Conservation (phyloP, 108 stramenopile genomes). For the Pseudonitzschia multiseries region DNA sequence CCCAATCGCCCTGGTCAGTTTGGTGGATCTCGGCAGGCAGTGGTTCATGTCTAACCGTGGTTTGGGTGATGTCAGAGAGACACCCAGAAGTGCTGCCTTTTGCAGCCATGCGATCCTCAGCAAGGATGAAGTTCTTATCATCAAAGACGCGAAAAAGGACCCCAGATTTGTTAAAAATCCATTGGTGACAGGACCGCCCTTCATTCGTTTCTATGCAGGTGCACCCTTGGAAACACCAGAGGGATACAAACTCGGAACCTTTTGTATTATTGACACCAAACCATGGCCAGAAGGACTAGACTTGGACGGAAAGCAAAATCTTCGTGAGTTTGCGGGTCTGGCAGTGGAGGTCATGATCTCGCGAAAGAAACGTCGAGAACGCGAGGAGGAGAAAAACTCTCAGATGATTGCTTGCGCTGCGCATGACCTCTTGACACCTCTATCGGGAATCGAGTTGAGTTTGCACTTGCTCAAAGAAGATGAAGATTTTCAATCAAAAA, state of each 20-base stretch:
- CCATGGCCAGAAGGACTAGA: constrained; percentile 55
- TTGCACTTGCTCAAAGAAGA: constrained; percentile 57
- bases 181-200: constrained; percentile 70
- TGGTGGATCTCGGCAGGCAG: constrained; percentile 74
- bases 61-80: constrained; percentile 69
- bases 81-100: constrained; percentile 76
- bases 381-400: constrained; percentile 39
- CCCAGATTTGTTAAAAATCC: constrained; percentile 67
- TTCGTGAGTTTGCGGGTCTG: constrained; percentile 65
- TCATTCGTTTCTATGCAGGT: constrained; percentile 88
- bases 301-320: constrained; percentile 59
- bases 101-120: constrained; percentile 75
- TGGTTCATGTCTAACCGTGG: constrained; percentile 83
- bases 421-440: constrained; percentile 65
- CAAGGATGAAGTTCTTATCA: constrained; percentile 56
- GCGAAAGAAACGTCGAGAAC: constrained; percentile 40
- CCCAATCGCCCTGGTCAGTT: constrained; percentile 66
- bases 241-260: constrained; percentile 74
- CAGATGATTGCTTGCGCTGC: constrained; percentile 70
- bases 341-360: constrained; percentile 64
- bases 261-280: constrained; percentile 82
- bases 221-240: constrained; percentile 70
- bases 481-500: constrained; percentile 24
- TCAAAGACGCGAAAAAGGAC: constrained; percentile 70
- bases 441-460: constrained; percentile 56